Conservation (phyloP, 208 protist species). For the Wallacemonas sp. region DNA sequence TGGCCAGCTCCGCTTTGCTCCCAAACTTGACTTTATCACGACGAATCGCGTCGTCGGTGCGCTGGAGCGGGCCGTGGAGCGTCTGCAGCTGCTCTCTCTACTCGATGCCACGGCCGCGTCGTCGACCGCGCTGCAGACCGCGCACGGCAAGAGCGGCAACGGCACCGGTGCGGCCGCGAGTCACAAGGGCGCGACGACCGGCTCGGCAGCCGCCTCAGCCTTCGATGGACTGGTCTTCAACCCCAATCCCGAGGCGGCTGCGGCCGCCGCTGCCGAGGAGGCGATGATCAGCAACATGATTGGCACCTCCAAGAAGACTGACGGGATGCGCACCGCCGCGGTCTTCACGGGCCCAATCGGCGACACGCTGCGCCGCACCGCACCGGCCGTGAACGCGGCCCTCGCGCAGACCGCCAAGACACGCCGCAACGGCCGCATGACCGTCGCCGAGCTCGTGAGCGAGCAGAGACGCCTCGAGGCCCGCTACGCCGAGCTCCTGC, state of each 20-base stretch:
- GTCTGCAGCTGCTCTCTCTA: slow-evolving; percentile 84
- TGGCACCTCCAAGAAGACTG: not conserved
- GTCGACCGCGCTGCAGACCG: slow-evolving; percentile 11
- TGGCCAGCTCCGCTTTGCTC: slow-evolving; percentile 42
- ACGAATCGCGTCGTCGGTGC: slow-evolving; percentile 77
- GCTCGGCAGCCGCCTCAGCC: not conserved
- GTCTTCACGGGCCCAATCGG: slow-evolving; percentile 15
- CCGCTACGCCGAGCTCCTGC: slow-evolving; percentile 84
- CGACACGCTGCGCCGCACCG: slow-evolving; percentile 23
- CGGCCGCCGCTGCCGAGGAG: slow-evolving; percentile 26
- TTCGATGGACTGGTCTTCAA: slow-evolving; percentile 9
- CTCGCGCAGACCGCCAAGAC: slow-evolving; percentile 26
- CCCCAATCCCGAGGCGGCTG: slow-evolving; percentile 22
- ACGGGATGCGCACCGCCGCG: slow-evolving; percentile 28
- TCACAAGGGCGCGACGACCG: not conserved
- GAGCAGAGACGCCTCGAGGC: slow-evolving; percentile 78
- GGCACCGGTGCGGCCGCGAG: too few relatives aligned
- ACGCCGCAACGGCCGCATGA: slow-evolving; percentile 51
- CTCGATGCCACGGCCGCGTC: slow-evolving; percentile 55
- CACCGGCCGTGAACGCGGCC: slow-evolving; percentile 38
- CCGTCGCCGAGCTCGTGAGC: slow-evolving; percentile 74
- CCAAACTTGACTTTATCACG: slow-evolving; percentile 59
- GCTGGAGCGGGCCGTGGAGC: slow-evolving; percentile 88
- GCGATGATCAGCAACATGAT: slow-evolving; percentile 12
- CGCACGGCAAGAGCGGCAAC: not conserved